Percentiles rank a stretch among this genome's conserved stretches.
Conservation (phyloP, 192 early-diverging fungal species). For the Backusella macrospora region DNA sequence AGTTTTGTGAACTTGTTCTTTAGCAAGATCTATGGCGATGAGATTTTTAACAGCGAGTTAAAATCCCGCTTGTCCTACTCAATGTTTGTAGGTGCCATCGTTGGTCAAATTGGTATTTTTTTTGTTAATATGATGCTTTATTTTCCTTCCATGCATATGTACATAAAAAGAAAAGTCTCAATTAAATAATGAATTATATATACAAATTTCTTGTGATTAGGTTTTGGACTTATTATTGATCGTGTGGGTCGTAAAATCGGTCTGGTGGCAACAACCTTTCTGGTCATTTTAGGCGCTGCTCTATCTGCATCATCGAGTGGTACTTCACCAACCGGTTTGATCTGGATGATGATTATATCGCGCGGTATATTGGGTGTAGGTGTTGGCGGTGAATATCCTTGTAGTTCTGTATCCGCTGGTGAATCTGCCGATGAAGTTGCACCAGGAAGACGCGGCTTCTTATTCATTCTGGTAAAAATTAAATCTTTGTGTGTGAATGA, state of each 20-base stretch:
- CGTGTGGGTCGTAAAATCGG: conserved; percentile 59
- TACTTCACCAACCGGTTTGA: conserved; percentile 42
- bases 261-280: conserved; percentile 47
- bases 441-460: conserved; percentile 37
- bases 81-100: conserved; percentile 54
- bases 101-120: conserved; percentile 49
- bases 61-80: conserved; percentile 51
- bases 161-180: background rate
- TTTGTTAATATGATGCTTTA: no score
- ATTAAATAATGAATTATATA: background rate
- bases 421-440: conserved; percentile 56
- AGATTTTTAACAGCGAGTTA: conserved; percentile 39
- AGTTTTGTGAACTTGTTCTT: conserved; percentile 52
- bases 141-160: background rate
- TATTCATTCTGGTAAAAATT: conserved; percentile 34
- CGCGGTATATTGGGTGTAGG: conserved; percentile 50
- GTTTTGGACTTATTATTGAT: conserved; percentile 55
- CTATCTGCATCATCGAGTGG: conserved; percentile 46
- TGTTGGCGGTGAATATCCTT: conserved; percentile 58
- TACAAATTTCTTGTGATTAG: background rate
- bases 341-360: conserved; percentile 51
- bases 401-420: conserved; percentile 54
- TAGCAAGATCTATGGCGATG: conserved; percentile 45
- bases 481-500: background rate
- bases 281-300: conserved; percentile 53